These are phyloP conservation scores for Leishmania lainsoni DNA, from an alignment of 208 protist genomes.

Conservation along the genomic window DNA sequence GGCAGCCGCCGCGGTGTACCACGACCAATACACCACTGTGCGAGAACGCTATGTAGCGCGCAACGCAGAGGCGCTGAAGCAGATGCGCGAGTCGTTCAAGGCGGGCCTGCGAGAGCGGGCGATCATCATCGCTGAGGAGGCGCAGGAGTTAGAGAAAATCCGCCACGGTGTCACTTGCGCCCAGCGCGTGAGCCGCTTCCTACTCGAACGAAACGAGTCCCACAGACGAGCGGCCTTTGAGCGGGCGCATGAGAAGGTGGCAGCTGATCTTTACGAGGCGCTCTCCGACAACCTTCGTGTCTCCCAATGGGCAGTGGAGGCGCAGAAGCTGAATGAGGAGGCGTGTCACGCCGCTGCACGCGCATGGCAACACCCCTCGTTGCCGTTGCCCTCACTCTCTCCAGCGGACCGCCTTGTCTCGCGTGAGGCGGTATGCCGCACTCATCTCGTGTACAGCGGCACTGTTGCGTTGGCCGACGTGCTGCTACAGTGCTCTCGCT, in stretches of 20 bases:
- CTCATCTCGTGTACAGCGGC: not conserved
- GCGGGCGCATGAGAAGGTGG: not conserved
- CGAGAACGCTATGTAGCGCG: conserved; percentile 23
- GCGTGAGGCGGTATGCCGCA: conserved; percentile 24
- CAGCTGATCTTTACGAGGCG: not conserved
- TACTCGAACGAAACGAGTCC: not conserved
- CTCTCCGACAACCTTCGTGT: not conserved
- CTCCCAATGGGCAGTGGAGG: not conserved
- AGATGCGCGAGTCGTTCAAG: conserved; percentile 5
- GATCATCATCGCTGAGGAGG: conserved; percentile 22
- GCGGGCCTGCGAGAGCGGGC: conserved; percentile 5
- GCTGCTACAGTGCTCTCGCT: not conserved
- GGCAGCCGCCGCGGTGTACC: conserved; percentile 8
- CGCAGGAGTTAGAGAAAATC: not conserved
- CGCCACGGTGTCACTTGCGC: conserved; percentile 1
- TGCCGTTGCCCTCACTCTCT: conserved; percentile 6
- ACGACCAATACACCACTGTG: conserved; percentile 28
- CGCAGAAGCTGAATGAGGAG: not conserved
- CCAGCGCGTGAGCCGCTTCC: conserved; percentile 8
- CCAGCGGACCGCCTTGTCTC: conserved; percentile 17
- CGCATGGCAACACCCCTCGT: not conserved
- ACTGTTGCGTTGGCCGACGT: not conserved
- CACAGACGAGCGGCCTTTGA: not conserved
- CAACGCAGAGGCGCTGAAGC: conserved; percentile 7
- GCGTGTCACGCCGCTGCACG: not conserved